Percentiles rank a stretch among this genome's conserved stretches.
phyloP scores from a whole-genome alignment of 73 alveolate genomes.

The Tetrahymena thermophila region DNA sequence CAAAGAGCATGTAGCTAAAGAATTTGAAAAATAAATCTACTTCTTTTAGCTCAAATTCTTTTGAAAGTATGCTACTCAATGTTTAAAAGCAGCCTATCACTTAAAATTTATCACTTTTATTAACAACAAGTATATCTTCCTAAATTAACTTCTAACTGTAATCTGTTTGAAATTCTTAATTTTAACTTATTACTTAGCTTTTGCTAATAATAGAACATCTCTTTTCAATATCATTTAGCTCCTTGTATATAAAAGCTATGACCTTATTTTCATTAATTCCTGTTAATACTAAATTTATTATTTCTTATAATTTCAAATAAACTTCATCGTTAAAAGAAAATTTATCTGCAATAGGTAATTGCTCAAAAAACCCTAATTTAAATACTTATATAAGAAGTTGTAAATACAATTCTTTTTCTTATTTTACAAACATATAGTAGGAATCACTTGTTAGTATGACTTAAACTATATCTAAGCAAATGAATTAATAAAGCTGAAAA shows the following conservation, averaged over 20 bases:
- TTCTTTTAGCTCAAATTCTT: neutral
- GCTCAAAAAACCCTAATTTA: neutral
- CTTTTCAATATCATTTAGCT: neutral
- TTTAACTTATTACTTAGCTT: neutral
- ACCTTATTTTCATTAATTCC: neutral
- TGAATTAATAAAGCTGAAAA: neutral
- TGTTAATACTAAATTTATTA: too few species aligned
- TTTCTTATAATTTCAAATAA: neutral
- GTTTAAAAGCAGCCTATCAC: neutral
- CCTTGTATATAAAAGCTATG: neutral
- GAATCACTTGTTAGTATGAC: neutral
- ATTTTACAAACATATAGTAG: neutral
- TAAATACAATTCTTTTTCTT: neutral
- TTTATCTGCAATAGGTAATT: neutral
- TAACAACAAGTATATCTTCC: neutral
- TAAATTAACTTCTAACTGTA: neutral
- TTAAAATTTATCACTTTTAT: neutral
- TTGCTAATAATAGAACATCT: neutral
- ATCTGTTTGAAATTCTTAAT: neutral
- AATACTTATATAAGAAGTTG: too few species aligned
- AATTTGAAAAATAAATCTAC: neutral
- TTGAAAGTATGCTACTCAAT: neutral
- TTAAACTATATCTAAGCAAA: neutral
- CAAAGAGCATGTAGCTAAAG: neutral
- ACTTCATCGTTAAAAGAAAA: neutral